These are phyloP conservation scores for Fusarium bulbicola DNA, from an alignment of 2,329 filamentous ascomycete species.

Conservation along the genomic window DNA sequence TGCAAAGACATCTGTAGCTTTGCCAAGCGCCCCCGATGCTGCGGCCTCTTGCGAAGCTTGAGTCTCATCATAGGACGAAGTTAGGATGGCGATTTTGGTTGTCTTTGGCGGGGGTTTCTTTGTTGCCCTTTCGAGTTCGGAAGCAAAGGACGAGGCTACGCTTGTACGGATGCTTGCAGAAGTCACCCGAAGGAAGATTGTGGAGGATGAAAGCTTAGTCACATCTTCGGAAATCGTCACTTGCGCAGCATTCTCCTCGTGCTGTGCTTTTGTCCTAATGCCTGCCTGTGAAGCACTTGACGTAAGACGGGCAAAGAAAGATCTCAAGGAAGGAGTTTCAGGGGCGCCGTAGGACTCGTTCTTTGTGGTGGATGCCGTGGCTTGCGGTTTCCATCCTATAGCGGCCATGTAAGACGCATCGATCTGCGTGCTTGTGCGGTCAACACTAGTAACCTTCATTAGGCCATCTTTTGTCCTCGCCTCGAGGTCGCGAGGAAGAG, in stretches of 20 bases:
- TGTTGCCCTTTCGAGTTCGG: slow-evolving; percentile 92
- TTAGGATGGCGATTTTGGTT: slow-evolving; percentile 87
- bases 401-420: slow-evolving; percentile 90
- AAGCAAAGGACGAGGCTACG: slow-evolving; percentile 75
- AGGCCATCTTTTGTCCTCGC: slow-evolving; percentile 85
- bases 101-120: slow-evolving; percentile 94
- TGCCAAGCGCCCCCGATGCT: slow-evolving; percentile 56
- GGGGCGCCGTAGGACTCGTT: slow-evolving; percentile 60
- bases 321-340: slow-evolving; percentile 71
- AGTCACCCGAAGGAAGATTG: slow-evolving; percentile 88
- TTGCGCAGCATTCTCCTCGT: slow-evolving; percentile 70
- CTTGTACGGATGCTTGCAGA: slow-evolving; percentile 84
- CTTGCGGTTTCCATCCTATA: slow-evolving; percentile 80
- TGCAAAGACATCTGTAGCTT: slow-evolving; percentile 81
- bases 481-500: slow-evolving; percentile 81
- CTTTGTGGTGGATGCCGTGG: slow-evolving; percentile 52
- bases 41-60: slow-evolving; percentile 68
- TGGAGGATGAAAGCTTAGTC: slow-evolving; percentile 74
- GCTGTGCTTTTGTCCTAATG: slow-evolving; percentile 64
- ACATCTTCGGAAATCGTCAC: slow-evolving; percentile 75
- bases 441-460: slow-evolving; percentile 86
- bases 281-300: slow-evolving; percentile 61
- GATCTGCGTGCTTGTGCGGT: slow-evolving; percentile 88
- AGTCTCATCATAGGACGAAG: slow-evolving; percentile 87
- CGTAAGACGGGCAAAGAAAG: slow-evolving; percentile 83